phyloP scores from a whole-genome alignment of 768 basidiomycete species.

The Lactarius pseudohatsudake region DNA sequence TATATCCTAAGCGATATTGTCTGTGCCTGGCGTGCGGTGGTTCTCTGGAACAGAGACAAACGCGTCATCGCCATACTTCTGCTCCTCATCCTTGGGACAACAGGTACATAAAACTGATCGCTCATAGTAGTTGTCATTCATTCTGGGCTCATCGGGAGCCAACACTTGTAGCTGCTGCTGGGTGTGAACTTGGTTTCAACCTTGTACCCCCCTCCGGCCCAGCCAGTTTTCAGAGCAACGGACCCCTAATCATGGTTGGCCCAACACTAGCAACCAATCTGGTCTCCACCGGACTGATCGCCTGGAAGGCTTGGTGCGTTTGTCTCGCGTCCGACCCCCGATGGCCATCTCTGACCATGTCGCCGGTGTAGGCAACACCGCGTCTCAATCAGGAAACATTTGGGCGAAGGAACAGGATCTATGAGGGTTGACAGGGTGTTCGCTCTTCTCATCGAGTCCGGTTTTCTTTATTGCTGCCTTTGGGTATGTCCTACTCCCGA shows the following conservation, averaged over 20 bases:
- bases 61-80: not conserved
- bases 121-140: too few relatives aligned
- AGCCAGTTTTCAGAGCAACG: too few relatives aligned
- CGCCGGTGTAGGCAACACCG: not conserved
- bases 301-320: conserved; percentile 1
- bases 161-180: not conserved
- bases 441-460: conserved; percentile 21
- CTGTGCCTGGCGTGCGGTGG: not conserved
- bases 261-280: not conserved
- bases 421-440: conserved; percentile 16
- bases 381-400: not conserved
- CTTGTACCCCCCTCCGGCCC: too few relatives aligned
- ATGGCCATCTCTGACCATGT: not conserved
- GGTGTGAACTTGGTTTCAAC: not conserved
- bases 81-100: not conserved
- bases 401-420: not conserved
- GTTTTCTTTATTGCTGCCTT: conserved; percentile 18
- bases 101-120: not conserved
- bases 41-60: conserved; percentile 2
- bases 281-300: conserved; percentile 5
- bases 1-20: not conserved
- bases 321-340: too few relatives aligned
- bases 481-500: conserved; percentile 9
- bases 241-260: not conserved
- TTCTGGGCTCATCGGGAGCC: not conserved